phyloP scores from a whole-genome alignment of 2,329 filamentous ascomycete species.

The Trichoderma brevicompactum region DNA sequence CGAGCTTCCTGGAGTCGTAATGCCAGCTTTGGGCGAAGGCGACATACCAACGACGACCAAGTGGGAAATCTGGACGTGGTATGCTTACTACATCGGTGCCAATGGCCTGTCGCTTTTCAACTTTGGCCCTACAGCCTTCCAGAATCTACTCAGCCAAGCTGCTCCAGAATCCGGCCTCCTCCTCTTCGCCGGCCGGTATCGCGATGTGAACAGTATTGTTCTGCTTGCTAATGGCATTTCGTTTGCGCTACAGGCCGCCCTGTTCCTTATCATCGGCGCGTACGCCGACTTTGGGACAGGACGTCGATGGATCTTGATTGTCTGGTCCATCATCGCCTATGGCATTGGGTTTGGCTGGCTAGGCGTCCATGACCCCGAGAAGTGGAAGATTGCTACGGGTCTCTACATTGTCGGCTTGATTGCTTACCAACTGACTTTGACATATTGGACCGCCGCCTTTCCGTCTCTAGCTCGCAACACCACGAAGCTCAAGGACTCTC shows the following conservation, averaged over 20 bases:
- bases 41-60: conserved; percentile 28
- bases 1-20: conserved; percentile 23
- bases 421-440: conserved; percentile 68
- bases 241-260: conserved; percentile 67
- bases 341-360: conserved; percentile 70
- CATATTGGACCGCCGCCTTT: conserved; percentile 69
- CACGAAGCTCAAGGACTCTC: conserved; percentile 41
- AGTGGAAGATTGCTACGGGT: conserved; percentile 64
- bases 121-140: conserved; percentile 31
- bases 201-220: conserved; percentile 68
- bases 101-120: conserved; percentile 30
- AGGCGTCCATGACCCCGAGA: conserved; percentile 61
- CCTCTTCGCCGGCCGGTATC: conserved; percentile 57
- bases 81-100: conserved; percentile 29
- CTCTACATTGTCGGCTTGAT: conserved; percentile 71
- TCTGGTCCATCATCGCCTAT: conserved; percentile 63
- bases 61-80: conserved; percentile 30
- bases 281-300: conserved; percentile 69
- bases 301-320: conserved; percentile 62
- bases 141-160: conserved; percentile 30
- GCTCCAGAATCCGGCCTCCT: conserved; percentile 60
- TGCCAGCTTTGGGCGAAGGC: conserved; percentile 24
- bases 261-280: conserved; percentile 57
- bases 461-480: conserved; percentile 47
- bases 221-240: conserved; percentile 67